Conservation (phyloP, 2,329 filamentous ascomycete species). For the Colletotrichum phormii region DNA sequence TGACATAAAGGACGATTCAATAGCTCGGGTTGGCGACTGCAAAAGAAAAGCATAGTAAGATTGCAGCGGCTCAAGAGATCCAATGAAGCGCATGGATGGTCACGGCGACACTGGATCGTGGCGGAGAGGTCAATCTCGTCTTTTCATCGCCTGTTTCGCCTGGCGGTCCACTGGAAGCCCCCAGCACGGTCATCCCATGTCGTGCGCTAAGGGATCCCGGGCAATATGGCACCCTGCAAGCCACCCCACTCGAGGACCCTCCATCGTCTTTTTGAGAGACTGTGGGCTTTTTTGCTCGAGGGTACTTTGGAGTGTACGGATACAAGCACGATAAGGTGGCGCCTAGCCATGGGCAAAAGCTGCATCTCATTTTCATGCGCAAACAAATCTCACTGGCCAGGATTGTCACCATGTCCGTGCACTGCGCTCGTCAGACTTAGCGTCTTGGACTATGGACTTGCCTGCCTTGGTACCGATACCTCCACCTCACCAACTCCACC, state of each 20-base stretch:
- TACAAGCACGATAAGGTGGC: not conserved
- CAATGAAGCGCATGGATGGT: conserved; percentile 28
- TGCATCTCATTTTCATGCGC: conserved; percentile 4
- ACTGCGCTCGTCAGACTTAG: conserved; percentile 31
- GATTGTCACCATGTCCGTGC: conserved; percentile 25
- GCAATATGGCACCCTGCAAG: conserved; percentile 3
- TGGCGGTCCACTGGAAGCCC: conserved; percentile 30
- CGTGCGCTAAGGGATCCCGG: conserved; percentile 22
- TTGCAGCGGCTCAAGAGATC: conserved; percentile 26
- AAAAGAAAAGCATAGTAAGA: conserved; percentile 34
- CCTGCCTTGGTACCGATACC: not conserved
- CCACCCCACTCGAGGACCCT: conserved; percentile 13
- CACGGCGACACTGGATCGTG: conserved; percentile 33
- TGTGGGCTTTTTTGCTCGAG: not conserved
- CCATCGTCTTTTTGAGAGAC: not conserved
- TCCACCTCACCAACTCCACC: too few relatives aligned
- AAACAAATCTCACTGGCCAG: conserved; percentile 20
- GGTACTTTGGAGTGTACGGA: not conserved
- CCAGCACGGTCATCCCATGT: conserved; percentile 31
- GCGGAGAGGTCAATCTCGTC: conserved; percentile 35
- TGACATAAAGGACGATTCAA: conserved; percentile 14
- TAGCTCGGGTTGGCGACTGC: conserved; percentile 18
- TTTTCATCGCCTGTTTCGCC: conserved; percentile 33
- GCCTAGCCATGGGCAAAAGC: conserved; percentile 5
- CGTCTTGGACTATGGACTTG: conserved; percentile 3